A percentile compares a stretch with the other conserved stretches of the same genome.
These are phyloP conservation scores for Crithidia acanthocephali DNA, from an alignment of 208 protist genomes.

Conservation along the genomic window DNA sequence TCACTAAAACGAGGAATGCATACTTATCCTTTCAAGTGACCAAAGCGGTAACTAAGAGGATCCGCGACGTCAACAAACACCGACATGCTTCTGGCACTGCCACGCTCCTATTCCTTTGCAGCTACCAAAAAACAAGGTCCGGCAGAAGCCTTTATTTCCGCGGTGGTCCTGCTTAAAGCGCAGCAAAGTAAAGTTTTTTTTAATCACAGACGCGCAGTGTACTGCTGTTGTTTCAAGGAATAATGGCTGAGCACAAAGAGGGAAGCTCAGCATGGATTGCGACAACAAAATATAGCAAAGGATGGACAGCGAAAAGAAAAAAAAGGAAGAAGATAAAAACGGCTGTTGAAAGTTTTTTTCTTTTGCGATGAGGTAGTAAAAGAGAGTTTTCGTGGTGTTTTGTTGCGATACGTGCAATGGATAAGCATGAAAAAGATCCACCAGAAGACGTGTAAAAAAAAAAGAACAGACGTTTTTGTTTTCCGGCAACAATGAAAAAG, in stretches of 20 bases:
- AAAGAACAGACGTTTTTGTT: no score
- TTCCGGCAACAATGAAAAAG: no score
- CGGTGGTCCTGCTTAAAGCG: background rate
- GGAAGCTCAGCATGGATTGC: background rate
- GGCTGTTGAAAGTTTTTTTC: no score
- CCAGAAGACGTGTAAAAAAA: background rate
- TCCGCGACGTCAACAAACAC: no score
- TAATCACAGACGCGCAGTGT: background rate
- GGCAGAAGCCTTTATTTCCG: background rate
- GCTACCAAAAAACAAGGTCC: no score
- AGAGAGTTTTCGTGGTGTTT: background rate
- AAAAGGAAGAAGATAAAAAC: background rate
- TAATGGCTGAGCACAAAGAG: background rate
- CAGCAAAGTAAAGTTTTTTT: background rate
- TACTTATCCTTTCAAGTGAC: no score
- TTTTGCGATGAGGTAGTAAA: no score
- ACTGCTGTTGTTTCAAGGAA: background rate
- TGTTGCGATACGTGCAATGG: background rate
- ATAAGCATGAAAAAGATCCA: background rate
- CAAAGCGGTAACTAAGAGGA: no score
- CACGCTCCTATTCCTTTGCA: no score
- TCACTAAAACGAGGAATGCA: no score
- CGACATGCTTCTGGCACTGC: no score
- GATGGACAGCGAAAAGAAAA: background rate
- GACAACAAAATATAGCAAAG: background rate